Percentiles rank a stretch among this genome's conserved stretches.
These are phyloP conservation scores for Obba rivulosa DNA, from an alignment of 768 basidiomycete genomes.

Conservation along the genomic window DNA sequence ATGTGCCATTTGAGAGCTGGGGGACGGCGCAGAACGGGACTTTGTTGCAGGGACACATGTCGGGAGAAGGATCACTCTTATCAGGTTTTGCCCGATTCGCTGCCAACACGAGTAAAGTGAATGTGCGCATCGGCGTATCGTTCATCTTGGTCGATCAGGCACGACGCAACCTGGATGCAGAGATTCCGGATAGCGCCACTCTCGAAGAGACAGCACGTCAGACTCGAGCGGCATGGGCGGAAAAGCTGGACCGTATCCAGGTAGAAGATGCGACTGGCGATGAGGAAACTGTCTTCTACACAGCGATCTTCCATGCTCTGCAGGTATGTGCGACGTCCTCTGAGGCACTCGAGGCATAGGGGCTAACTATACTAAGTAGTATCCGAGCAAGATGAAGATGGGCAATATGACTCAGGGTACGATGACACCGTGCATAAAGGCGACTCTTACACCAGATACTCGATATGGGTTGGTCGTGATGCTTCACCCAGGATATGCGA, in stretches of 20 bases:
- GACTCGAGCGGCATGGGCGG: slow-evolving; percentile 33
- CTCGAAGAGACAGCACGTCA: slow-evolving; percentile 32
- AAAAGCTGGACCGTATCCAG: slow-evolving; percentile 34
- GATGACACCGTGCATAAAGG: slow-evolving; percentile 59
- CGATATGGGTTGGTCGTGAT: slow-evolving; percentile 55
- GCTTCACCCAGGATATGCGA: too few relatives aligned
- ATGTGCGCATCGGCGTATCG: slow-evolving; percentile 63
- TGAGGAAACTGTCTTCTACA: slow-evolving; percentile 40
- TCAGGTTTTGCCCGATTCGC: slow-evolving; percentile 48
- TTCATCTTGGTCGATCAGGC: slow-evolving; percentile 69
- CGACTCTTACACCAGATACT: slow-evolving; percentile 75
- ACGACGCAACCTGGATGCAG: slow-evolving; percentile 31
- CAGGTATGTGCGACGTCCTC: slow-evolving; percentile 40
- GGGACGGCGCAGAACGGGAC: slow-evolving; percentile 48
- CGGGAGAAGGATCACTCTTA: slow-evolving; percentile 38
- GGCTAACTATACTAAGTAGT: slow-evolving; percentile 48
- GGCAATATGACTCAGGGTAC: slow-evolving; percentile 72
- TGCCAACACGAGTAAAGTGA: slow-evolving; percentile 29
- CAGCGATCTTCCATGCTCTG: slow-evolving; percentile 57
- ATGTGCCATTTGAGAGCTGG: slow-evolving; percentile 36
- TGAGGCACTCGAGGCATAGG: too few relatives aligned
- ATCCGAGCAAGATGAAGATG: slow-evolving; percentile 72
- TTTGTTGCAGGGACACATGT: slow-evolving; percentile 21
- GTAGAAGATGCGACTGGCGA: slow-evolving; percentile 29
- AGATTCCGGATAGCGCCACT: slow-evolving; percentile 33